Evolutionary conservation across 306 rosid species (phyloP).

Genomic region (Acmispon strigosus): DNA sequence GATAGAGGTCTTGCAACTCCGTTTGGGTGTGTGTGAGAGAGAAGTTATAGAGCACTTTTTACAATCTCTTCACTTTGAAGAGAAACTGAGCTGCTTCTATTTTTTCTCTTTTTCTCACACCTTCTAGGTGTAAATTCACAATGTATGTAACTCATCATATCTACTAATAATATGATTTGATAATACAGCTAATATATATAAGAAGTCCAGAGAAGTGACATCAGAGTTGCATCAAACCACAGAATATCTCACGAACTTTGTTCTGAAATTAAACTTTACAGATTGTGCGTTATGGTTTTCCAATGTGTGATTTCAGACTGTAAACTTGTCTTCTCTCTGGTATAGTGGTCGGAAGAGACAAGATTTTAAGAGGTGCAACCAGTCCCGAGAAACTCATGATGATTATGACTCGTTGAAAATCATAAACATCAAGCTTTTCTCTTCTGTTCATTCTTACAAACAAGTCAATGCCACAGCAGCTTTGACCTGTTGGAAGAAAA

Average conservation of each 20-base stretch:
- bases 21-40: too few relatives aligned
- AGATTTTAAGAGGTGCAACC: constrained; percentile 24
- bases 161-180: too few relatives aligned
- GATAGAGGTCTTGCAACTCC: too few relatives aligned
- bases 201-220: background rate
- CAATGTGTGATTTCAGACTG: background rate
- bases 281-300: background rate
- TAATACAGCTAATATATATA: too few relatives aligned
- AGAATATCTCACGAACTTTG: background rate
- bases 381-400: constrained; percentile 25
- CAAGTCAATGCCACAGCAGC: constrained; percentile 18
- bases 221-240: background rate
- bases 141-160: too few relatives aligned
- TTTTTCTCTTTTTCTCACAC: too few relatives aligned
- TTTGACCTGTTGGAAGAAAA: background rate
- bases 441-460: background rate
- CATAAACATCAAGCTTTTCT: background rate
- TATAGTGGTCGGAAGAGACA: constrained; percentile 19
- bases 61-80: too few relatives aligned
- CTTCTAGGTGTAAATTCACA: too few relatives aligned
- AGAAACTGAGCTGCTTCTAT: too few relatives aligned
- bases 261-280: background rate
- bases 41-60: too few relatives aligned
- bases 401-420: constrained; percentile 10
- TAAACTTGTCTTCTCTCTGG: constrained; percentile 11